A percentile compares a stretch with the other conserved stretches of the same genome.
phyloP scores from a whole-genome alignment of 108 stramenopile species.

The Parmales sp. region DNA sequence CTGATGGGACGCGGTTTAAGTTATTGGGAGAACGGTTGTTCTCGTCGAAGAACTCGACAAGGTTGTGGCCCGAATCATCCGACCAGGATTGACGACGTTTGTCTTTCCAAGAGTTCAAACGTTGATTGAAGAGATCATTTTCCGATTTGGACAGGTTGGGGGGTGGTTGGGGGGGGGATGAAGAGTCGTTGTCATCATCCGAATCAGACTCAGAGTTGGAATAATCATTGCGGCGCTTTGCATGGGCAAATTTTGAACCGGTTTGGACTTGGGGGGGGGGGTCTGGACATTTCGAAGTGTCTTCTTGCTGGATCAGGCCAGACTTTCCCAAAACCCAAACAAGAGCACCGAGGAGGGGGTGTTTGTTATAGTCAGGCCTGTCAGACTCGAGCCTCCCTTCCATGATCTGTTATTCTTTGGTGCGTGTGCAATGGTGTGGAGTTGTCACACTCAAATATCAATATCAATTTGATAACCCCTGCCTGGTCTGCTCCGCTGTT shows the following conservation, averaged over 20 bases:
- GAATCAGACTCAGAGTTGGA: not conserved
- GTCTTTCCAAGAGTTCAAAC: not conserved
- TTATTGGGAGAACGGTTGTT: not conserved
- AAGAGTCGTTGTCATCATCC: not conserved
- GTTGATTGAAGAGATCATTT: not conserved
- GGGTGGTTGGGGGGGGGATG: not conserved
- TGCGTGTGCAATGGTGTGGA: too few relatives aligned
- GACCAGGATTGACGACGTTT: not conserved
- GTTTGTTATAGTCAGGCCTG: too few relatives aligned
- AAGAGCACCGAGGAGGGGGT: too few relatives aligned
- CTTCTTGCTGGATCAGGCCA: too few relatives aligned
- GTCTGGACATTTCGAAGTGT: too few relatives aligned
- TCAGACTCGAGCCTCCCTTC: too few relatives aligned
- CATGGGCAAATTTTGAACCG: not conserved
- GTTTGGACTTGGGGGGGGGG: not conserved
- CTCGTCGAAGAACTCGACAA: not conserved
- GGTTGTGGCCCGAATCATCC: constrained; percentile 1
- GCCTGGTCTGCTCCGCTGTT: too few relatives aligned
- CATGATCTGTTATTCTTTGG: too few relatives aligned
- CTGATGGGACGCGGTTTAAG: not conserved
- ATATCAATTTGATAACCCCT: too few relatives aligned
- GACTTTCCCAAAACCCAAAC: too few relatives aligned
- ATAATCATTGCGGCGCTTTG: not conserved
- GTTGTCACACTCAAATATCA: too few relatives aligned
- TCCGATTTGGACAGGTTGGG: not conserved